phyloP scores from a whole-genome alignment of 106 monocot species.

The Allium sativum region DNA sequence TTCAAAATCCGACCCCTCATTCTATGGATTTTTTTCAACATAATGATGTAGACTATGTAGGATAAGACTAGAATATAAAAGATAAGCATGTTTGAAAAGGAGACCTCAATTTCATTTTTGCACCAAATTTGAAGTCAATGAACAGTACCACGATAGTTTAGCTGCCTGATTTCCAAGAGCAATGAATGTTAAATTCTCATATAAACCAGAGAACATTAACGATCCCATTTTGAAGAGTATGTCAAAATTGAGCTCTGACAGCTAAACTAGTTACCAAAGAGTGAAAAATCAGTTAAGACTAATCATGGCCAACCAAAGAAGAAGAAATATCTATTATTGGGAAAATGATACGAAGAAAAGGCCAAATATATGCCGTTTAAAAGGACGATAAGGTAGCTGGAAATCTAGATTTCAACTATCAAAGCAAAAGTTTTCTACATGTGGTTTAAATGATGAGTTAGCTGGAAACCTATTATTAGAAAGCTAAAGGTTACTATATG shows the following conservation, averaged over 20 bases:
- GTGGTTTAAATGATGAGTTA: background rate
- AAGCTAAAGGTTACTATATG: slow-evolving; percentile 2
- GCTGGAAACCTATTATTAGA: background rate
- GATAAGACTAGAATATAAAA: too few relatives aligned
- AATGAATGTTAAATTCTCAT: background rate
- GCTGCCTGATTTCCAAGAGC: background rate
- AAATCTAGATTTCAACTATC: background rate
- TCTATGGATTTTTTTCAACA: too few relatives aligned
- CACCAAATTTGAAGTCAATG: too few relatives aligned
- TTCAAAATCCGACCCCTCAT: too few relatives aligned
- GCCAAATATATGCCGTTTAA: background rate
- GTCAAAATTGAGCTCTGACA: background rate
- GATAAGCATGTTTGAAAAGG: too few relatives aligned
- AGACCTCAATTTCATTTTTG: too few relatives aligned
- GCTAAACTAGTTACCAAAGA: background rate
- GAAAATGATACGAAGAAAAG: slow-evolving; percentile 6
- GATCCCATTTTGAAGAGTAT: background rate
- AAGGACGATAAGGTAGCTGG: background rate
- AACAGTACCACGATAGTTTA: background rate
- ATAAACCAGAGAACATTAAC: background rate
- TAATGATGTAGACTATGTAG: too few relatives aligned
- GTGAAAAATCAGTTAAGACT: background rate
- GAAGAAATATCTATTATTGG: background rate
- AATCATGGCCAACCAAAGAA: background rate
- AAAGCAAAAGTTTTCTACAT: slow-evolving; percentile 3